phyloP scores from a whole-genome alignment of 2,329 filamentous ascomycete species.

The Dactylonectria estremocensis region DNA sequence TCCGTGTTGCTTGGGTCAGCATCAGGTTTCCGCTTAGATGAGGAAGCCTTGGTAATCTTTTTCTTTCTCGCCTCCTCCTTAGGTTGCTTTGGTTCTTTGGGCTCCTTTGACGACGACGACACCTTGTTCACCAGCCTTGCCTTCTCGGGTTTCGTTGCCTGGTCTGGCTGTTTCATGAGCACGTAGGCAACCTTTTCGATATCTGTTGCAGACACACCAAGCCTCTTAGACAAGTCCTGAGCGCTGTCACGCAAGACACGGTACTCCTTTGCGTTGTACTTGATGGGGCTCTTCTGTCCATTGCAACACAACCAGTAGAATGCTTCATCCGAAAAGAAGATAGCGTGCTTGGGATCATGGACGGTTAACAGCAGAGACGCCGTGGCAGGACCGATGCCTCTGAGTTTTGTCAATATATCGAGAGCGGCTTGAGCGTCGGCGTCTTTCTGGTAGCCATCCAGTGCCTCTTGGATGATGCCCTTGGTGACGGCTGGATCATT shows the following conservation, averaged over 20 bases:
- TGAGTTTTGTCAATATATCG: constrained; percentile 71
- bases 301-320: constrained; percentile 79
- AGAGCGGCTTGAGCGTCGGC: constrained; percentile 64
- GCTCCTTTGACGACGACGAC: background rate
- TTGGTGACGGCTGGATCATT: constrained; percentile 68
- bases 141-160: constrained; percentile 9
- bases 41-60: constrained; percentile 19
- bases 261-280: constrained; percentile 82
- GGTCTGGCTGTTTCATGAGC: constrained; percentile 64
- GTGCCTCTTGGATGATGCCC: constrained; percentile 66
- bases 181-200: constrained; percentile 82
- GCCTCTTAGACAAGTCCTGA: constrained; percentile 60
- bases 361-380: constrained; percentile 81
- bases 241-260: constrained; percentile 64
- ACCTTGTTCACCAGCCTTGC: constrained; percentile 6
- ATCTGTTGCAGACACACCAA: constrained; percentile 72
- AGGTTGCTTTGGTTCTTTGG: constrained; percentile 16
- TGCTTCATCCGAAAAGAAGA: constrained; percentile 87
- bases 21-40: constrained; percentile 44
- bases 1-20: constrained; percentile 22
- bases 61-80: constrained; percentile 24
- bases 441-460: constrained; percentile 61
- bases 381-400: constrained; percentile 84
- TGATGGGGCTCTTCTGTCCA: constrained; percentile 68
- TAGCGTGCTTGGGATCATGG: constrained; percentile 69